Evolutionary conservation across 176 grass and related monocot species (phyloP), one percentile per base, ranked within the genome.

Genomic region (Oryza coarctata): DNA sequence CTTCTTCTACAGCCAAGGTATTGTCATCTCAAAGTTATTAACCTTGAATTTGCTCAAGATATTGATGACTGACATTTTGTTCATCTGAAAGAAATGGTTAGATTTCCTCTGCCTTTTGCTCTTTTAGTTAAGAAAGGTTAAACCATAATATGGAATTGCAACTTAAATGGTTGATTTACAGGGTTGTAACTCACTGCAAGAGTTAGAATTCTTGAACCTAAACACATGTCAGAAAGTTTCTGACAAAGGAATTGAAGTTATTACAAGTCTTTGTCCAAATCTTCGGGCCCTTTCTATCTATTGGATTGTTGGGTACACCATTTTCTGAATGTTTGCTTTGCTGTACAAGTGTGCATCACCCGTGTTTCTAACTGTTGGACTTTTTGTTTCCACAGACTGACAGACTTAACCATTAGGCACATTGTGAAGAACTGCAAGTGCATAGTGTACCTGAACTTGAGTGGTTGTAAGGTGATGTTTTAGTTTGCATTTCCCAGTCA

Each of bases 201-300:
- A 83, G 27, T 93, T 97, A 43, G 83, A 94, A 18, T 65, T 75
- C 28, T 86, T 97, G 27, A 97, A 97, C 81, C 60, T 97, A 52
- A 97, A 97, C 70, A 90, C 90, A 23, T 97, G 92, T 76, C 92
- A 97, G 71, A 97, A 92, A 63, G 85, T 97, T 30, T 91, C 92
- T 82, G 90, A 97, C 70, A 89, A 74, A 84, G 95, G 95, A 79
- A 94, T 97, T 86, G 92, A 86, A 89, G 88, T 86, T 64, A 74
- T 87, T 73, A 89, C 88, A 58, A 94, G 74, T 74, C 80, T 88
- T 87, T 97, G 90, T 39, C 82, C 81, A 68, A 92, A 89, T 57
- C 83, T 94, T 32, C 78, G 0, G 12, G 47, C 60, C 52, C 68
- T 97, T 38, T 91, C 90, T 55, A 62, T 97, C 47, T 97, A 97